Evolutionary conservation across 495 filamentous ascomycete genomes (phyloP), one percentile per base, ranked within the genome.

Genomic region (Clohesyomyces aquaticus): DNA sequence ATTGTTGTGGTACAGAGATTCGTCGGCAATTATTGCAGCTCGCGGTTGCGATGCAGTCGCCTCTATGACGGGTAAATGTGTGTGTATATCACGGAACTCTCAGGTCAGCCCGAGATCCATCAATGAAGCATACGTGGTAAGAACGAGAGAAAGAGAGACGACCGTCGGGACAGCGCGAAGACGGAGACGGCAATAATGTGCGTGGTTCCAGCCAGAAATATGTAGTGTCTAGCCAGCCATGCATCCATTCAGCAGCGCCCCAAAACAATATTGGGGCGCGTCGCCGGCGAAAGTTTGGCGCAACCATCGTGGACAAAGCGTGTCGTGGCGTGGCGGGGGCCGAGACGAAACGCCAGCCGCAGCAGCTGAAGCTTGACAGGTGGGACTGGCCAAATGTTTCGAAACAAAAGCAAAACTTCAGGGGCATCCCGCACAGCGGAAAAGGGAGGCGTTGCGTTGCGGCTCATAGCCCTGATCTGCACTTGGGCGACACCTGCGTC

Each of bases 101-200:
- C 48, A 52, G 48, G n/a, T 26, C 48, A 52, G 48, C 48, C 48
- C 48, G 22, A 52, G 12, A 27, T 25, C 48, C 45, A 47, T 47
- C 45, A n/a, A 47, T n/a, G 45, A 38, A 6, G 32, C 6, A 6
- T 6, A 38, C 32, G 32, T 38, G 32, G 14, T 38, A 14, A 38
- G 14, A 38, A 14, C 6, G 32, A 38, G 32, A 38, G 32, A 6
- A 38, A 14, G 6, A 14, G 32, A 38, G 32, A 38, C 6, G 32
- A n/a, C n/a, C n/a, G n/a, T n/a, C n/a, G n/a, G n/a, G n/a, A n/a
- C n/a, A n/a, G n/a, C n/a, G n/a, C n/a, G n/a, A n/a, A n/a, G n/a
- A n/a, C n/a, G n/a, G n/a, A n/a, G n/a, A n/a, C n/a, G n/a, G n/a
- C n/a, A n/a, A n/a, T n/a, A n/a, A n/a, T n/a, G n/a, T n/a, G n/a